Base-by-base conservation (phyloP, 2,329 filamentous ascomycete genomes). In the Fusarium sp. region DNA sequence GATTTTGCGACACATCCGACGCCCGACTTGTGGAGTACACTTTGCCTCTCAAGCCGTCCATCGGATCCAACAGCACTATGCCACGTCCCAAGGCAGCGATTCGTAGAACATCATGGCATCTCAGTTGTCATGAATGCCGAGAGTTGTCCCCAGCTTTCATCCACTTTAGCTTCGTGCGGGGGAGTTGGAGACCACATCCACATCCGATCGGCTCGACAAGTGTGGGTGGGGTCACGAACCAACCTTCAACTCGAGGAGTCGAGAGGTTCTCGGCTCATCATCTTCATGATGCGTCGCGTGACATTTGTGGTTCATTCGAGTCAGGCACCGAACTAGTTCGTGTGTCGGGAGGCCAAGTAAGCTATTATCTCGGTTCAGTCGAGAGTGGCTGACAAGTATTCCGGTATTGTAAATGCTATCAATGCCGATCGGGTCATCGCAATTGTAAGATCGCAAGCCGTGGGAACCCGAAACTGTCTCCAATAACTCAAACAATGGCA, bases 401-500 rank as follows among this genome's bases (percentile, higher is more conserved):
- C 13, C 14, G 30, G 14, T 30, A 13, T 10, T 10, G 10, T 11
- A 30, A 30, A 30, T 30, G 30, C 14, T 33, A 33, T 15, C 13
- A 7, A 7, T 33, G 14, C 30, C 30, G 44, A 33, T 48, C 39
- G 19, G 33, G 28, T 37, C 14, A 20, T 10, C 26, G 19, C 37
- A 24, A 32, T 17, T 40, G 37, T 6, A 45, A 35, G 22, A 58
- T 5, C 45, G 13, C 55, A 47, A 35, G 28, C 37, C 43, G 46
- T 26, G 4, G n/a, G 15, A 37, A 50, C 19, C 45, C 37, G n/a
- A 13, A 3, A n/a, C 8, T 30, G 26, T 22, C 45, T 20, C 22
- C 19, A 57, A 44, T 13, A 20, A 32, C 17, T 62, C 61, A 76
- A 37, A 87, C 81, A 60, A 87, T 86, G 2, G 84, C 84, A 78